phyloP scores from a whole-genome alignment of 257 asterid species.

The Gentiana straminea region DNA sequence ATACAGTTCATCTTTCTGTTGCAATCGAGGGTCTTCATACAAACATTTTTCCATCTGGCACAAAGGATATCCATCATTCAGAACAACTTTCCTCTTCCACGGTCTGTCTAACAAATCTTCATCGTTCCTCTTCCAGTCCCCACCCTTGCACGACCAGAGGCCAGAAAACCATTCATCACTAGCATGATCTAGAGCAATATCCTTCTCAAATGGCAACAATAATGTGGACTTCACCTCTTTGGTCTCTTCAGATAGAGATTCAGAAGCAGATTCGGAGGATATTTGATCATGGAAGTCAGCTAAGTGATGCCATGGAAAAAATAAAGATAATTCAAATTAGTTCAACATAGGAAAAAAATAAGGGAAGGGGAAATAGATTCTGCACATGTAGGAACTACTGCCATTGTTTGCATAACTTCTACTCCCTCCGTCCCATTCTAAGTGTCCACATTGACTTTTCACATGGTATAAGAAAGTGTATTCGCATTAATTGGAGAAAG shows the following conservation, averaged over 20 bases:
- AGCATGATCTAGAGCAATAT: constrained; percentile 26
- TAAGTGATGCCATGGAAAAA: constrained; percentile 28
- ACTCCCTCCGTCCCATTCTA: too few relatives aligned
- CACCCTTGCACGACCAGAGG: constrained; percentile 83
- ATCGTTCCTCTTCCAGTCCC: constrained; percentile 93
- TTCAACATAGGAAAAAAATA: not conserved
- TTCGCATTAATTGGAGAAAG: too few relatives aligned
- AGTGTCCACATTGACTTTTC: too few relatives aligned
- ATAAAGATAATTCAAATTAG: constrained; percentile 23
- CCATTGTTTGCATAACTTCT: not conserved
- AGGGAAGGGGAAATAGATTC: not conserved
- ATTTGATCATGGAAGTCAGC: constrained; percentile 34
- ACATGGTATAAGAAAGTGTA: too few relatives aligned
- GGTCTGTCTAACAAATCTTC: constrained; percentile 59
- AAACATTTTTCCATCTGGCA: constrained; percentile 86
- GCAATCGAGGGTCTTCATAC: constrained; percentile 87
- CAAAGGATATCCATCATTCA: constrained; percentile 81
- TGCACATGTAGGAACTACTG: too few relatives aligned
- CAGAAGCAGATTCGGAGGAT: constrained; percentile 26
- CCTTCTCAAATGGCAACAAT: constrained; percentile 34
- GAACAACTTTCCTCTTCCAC: constrained; percentile 69
- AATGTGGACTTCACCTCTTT: constrained; percentile 33
- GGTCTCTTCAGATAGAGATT: constrained; percentile 23
- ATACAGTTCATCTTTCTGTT: constrained; percentile 65
- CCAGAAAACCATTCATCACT: constrained; percentile 50